phyloP scores from a whole-genome alignment of 139 green algal genomes.

The Tetratostichococcus sp. region DNA sequence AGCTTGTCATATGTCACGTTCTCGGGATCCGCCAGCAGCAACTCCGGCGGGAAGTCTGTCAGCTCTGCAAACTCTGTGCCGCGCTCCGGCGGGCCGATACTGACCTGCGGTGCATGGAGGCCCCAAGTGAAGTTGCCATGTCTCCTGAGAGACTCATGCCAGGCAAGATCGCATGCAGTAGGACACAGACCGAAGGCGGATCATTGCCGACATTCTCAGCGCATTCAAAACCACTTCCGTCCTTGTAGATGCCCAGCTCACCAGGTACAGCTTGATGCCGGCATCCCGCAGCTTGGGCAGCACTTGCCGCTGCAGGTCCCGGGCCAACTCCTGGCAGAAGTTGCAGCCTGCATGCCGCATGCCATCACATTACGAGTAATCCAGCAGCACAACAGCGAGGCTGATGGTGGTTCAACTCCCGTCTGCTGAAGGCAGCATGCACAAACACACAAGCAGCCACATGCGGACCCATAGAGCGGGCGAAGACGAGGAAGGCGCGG shows the following conservation, averaged over 20 bases:
- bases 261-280: conserved; percentile 63
- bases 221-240: too few species aligned
- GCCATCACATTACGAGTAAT: too few species aligned
- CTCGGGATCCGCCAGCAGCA: conserved; percentile 75
- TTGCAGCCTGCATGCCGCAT: not conserved
- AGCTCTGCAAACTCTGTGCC: conserved; percentile 64
- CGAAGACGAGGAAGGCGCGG: conserved; percentile 53
- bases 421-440: not conserved
- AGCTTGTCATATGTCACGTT: conserved; percentile 70
- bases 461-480: conserved; percentile 50
- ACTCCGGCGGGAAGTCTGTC: conserved; percentile 63
- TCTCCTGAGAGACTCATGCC: too few species aligned
- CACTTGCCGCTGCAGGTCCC: conserved; percentile 68
- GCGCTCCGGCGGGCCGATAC: conserved; percentile 30
- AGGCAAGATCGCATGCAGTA: too few species aligned
- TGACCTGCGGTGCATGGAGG: conserved; percentile 39
- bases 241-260: too few species aligned
- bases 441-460: not conserved
- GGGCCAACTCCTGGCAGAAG: conserved; percentile 61
- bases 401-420: too few species aligned
- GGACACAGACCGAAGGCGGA: too few species aligned
- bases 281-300: conserved; percentile 60
- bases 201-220: too few species aligned
- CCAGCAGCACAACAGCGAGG: too few species aligned
- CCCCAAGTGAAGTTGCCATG: too few species aligned